phyloP scores from a whole-genome alignment of 2,329 filamentous ascomycete genomes.

The Blastomyces gilchristii region DNA sequence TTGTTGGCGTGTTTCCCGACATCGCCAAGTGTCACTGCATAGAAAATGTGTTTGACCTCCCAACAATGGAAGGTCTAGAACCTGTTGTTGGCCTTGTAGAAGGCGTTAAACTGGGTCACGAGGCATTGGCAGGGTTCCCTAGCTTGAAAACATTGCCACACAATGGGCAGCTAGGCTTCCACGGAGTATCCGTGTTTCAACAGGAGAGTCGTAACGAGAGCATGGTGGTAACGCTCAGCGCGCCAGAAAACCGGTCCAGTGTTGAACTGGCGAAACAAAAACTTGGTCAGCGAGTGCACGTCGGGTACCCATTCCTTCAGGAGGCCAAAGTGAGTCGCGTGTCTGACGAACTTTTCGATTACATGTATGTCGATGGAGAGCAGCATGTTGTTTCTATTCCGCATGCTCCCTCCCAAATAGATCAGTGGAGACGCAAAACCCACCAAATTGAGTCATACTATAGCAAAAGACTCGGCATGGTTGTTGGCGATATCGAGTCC shows the following conservation, averaged over 20 bases:
- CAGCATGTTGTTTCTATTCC: conserved; percentile 56
- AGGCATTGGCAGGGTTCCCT: conserved; percentile 88
- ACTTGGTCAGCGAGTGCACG: conserved; percentile 74
- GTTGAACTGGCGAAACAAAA: conserved; percentile 64
- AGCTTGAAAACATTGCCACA: conserved; percentile 79
- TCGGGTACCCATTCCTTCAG: conserved; percentile 90
- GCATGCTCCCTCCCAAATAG: conserved; percentile 65
- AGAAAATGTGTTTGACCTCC: conserved; percentile 92
- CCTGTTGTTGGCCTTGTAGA: conserved; percentile 74
- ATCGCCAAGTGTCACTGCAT: conserved; percentile 78
- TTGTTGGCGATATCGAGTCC: conserved; percentile 77
- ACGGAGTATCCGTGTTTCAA: conserved; percentile 90
- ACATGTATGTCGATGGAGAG: conserved; percentile 58
- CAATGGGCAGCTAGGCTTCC: conserved; percentile 69
- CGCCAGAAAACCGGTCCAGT: conserved; percentile 60
- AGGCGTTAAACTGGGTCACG: conserved; percentile 68
- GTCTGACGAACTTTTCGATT: conserved; percentile 88
- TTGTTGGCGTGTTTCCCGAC: conserved; percentile 84
- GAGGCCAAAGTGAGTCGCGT: conserved; percentile 85
- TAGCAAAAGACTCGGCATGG: conserved; percentile 79
- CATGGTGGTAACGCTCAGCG: conserved; percentile 76
- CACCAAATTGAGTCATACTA: conserved; percentile 76
- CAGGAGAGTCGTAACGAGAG: conserved; percentile 94
- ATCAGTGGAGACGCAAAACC: conserved; percentile 75
- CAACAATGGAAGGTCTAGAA: conserved; percentile 80